Evolutionary conservation across 2,329 filamentous ascomycete species (phyloP), one percentile per base, ranked within the genome.

Genomic region (Leptographium lundbergii): DNA sequence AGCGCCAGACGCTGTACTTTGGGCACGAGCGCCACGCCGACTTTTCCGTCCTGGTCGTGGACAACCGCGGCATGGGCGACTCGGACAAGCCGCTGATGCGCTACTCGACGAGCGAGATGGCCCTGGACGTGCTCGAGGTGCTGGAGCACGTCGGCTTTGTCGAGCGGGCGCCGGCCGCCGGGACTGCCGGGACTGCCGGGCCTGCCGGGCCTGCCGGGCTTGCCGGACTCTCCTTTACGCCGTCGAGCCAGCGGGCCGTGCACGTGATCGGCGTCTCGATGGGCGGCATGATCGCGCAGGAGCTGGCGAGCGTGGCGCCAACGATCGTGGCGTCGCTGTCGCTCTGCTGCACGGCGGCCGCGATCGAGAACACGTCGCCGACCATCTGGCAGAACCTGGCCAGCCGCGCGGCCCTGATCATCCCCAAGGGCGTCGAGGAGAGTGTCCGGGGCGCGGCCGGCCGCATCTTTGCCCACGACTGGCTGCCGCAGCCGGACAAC

Each of bases 231-330:
- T 25, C n/a, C 22, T 36, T 22, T 19, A 19, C 60, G n/a, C 2
- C 48, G 34, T 32, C 70, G 51, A 34, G 55, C 59, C 3, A 58
- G 68, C 10, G 68, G 60, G 63, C 76, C 66, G 77, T 75, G 69
- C 84, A 96, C 73, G 70, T 95, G 57, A 76, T 88, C 39, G 91
- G 90, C 59, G 84, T 92, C 63, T 89, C 86, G 61, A 88, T 95
- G 80, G 90, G 90, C 63, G 90, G 91, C 67, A 95, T 96, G 91
- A 92, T 96, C 66, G 83, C 88, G 2, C 91, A 95, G 71, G 91
- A 96, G 73, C 68, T 96, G 4, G 82, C 79, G 25, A 75, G 72
- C 64, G 70, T 76, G n/a, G 71, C 75, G 34, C 82, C 83, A 0
- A 62, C 72, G 14, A 74, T 80, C 54, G 69, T 88, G 57, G 72